Percentiles rank a stretch among this genome's conserved stretches.
These are phyloP conservation scores for Biscogniauxia sp. DNA, from an alignment of 2,329 filamentous ascomycete genomes.

Conservation along the genomic window DNA sequence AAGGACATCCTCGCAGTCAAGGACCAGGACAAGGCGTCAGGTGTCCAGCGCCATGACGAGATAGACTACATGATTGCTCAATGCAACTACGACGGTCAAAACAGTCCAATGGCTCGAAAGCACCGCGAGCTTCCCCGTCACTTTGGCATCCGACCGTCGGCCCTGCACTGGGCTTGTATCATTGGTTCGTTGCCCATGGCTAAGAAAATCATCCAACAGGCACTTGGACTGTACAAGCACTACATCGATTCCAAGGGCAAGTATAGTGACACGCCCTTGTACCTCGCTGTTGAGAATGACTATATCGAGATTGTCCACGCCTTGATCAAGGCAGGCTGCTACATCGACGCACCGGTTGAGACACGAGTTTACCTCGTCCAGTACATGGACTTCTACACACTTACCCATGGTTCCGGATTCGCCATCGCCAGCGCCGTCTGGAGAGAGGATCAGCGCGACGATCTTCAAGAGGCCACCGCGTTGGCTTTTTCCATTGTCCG, in stretches of 20 bases:
- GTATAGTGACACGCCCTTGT: background rate
- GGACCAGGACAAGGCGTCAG: background rate
- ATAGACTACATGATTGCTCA: background rate
- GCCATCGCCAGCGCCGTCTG: background rate
- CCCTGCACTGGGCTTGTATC: background rate
- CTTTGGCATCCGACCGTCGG: background rate
- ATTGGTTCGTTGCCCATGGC: background rate
- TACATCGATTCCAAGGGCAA: background rate
- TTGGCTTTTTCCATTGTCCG: background rate
- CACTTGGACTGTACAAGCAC: background rate
- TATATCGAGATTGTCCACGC: background rate
- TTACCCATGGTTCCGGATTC: background rate
- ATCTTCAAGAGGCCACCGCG: background rate
- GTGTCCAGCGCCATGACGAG: background rate
- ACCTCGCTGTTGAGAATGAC: background rate
- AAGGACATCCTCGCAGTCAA: background rate
- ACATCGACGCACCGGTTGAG: background rate
- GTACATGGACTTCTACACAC: no score
- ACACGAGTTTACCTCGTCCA: background rate
- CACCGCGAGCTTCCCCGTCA: background rate
- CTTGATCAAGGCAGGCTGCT: background rate
- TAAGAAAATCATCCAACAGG: background rate
- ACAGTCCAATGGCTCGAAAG: background rate
- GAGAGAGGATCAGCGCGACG: background rate
- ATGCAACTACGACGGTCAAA: background rate